Evolutionary conservation across 2,329 filamentous ascomycete species (phyloP), one percentile per base, ranked within the genome.

Genomic region (Colletotrichum neosansevieriae): DNA sequence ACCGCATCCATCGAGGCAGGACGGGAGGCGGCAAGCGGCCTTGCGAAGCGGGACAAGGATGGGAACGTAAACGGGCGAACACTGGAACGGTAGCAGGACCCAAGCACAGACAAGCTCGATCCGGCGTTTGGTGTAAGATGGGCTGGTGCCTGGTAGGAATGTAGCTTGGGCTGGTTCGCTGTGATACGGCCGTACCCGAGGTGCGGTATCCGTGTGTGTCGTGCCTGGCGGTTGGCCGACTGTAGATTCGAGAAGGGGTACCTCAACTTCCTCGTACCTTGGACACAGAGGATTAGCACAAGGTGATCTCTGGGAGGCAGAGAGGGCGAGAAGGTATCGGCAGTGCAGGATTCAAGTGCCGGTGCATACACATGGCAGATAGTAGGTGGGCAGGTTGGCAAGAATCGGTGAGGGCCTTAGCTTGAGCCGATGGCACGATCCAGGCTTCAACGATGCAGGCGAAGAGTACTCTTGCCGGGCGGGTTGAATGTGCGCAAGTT

Each of bases 121-220:
- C 21, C 57, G 57, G 57, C 44, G 24, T 17, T 12, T 59, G 57
- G 44, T 24, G 53, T 36, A 36, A 17, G 38, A 38, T 12, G 34
- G 50, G 44, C 44, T 50, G 24, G 49, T 51, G 49, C 24, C 24
- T 24, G 24, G 21, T 32, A 53, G 21, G 47, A 50, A 5, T 29
- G 29, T 38, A 38, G 36, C 36, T 11, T 38, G 36, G 36, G n/a
- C 9, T 53, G 49, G 49, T 12, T 40, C 21, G 47, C 12, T 19
- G 58, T 62, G 38, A 63, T 63, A 45, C 59, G 49, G 59, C 59
- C 59, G 59, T 63, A 63, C 17, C 17, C 49, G 49, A 56, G 40
- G 50, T 63, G 59, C 59, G 29, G 59, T 36, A 63, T 63, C 59
- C 59, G 59, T 24, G 7, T 21, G 10, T 17, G 45, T 61, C 36